Evolutionary conservation across 768 basidiomycete species (phyloP), one percentile per base, ranked within the genome.

Genomic region (Podaxis rugospora): DNA sequence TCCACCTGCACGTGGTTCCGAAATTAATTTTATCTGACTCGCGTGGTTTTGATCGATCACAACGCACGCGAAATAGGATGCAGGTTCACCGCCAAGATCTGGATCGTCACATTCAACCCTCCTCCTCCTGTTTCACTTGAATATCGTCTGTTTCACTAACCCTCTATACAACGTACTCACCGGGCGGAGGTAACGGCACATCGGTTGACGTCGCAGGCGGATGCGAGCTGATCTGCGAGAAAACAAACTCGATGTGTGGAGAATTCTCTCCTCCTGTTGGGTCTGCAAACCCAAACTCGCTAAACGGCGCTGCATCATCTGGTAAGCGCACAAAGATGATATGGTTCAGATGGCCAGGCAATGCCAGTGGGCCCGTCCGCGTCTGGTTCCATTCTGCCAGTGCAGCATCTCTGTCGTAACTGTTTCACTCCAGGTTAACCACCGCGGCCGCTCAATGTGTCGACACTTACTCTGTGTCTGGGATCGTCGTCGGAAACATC

Each of bases 291-390:
- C 49, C 55, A 42, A 53, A 49, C 18, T 62, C 18, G 18, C 53
- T 32, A 37, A 58, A 55, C 0, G 63, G 54, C 4, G 53, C 44
- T 10, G 55, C 52, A 21, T 61, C 59, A 27, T 55, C 44, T 3
- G 63, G 63, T 23, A 66, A 57, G 23, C 65, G 60, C 36, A 66
- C 49, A 51, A 44, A 66, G 5, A 61, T 60, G 36, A 57, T 32
- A 25, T 62, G 50, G 27, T 62, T 53, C 51, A 60, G 42, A 32
- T 60, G 59, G 4, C 36, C 40, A 14, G 52, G 52, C 3, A 54
- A 14, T 21, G 47, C 52, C n/a, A 65, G 46, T n/a, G 59, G 62
- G 4, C 64, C 64, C 6, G 64, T 65, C 5, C 55, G 35, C 9
- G 57, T 60, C 4, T 28, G 23, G 51, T 62, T 61, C 64, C 64